Base-by-base conservation (phyloP, 169 alveolate genomes). In the Fabrea salina region DNA sequence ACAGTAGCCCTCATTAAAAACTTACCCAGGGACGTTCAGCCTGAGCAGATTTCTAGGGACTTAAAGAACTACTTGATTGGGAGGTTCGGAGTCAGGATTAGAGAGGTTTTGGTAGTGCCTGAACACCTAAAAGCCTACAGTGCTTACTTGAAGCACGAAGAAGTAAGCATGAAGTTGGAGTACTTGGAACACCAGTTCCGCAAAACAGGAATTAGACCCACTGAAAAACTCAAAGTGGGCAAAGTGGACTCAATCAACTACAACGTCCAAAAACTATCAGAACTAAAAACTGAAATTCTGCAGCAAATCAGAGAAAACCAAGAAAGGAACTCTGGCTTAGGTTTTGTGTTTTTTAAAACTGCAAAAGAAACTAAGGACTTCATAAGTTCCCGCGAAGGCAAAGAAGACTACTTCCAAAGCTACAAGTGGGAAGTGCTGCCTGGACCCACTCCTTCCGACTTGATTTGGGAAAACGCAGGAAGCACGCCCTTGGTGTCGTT, bases 381-480 rank as follows among this genome's bases (percentile, higher is more conserved):
- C 50, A 41, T 41, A 19, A 56, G 19, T 19, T 22, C 39, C 22
- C 50, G 51, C 8, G n/a, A 25, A 1, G 19, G 16, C 35, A 64
- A 35, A 7, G 51, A 64, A 13, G 56, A 32, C 19, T 16, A 39
- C 16, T 22, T 64, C 4, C 27, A 64, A 25, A 64, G 47, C 5
- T 6, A 32, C 16, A 30, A 37, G 4, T 40, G 50, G 6, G 6
- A 11, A 5, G 16, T 32, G 13, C 19, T 39, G n/a, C 37, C 16
- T 16, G 51, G 57, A 25, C 39, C 75, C 4, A 41, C 32, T 5
- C 75, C 75, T 37, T 19, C 50, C 16, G 75, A 64, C 30, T 19
- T 64, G 2, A 64, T 37, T 16, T 64, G 75, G 57, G 35, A 64
- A 64, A 64, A 64, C 41, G 51, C 41, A 37, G 75, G 75, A 25